phyloP scores from a whole-genome alignment of 2,329 filamentous ascomycete species.

The Alternaria solani region DNA sequence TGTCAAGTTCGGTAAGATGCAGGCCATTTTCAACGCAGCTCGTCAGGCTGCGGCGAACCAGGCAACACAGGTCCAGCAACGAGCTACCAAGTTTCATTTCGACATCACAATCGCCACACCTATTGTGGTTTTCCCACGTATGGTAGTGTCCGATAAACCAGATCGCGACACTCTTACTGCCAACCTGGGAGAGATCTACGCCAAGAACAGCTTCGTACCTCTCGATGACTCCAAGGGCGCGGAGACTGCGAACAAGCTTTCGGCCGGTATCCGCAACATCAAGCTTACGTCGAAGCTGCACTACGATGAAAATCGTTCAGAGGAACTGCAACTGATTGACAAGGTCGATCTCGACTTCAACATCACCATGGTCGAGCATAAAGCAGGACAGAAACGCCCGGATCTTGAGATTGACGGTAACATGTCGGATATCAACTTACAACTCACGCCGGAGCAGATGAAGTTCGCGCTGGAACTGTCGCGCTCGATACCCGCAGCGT shows the following conservation, averaged over 20 bases:
- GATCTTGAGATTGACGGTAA: constrained; percentile 90
- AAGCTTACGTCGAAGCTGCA: constrained; percentile 89
- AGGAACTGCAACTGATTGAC: constrained; percentile 96
- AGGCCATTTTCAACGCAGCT: constrained; percentile 97
- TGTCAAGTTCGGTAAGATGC: constrained; percentile 99
- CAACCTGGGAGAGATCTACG: constrained; percentile 96
- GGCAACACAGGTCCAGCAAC: constrained; percentile 91
- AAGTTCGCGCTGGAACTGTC: constrained; percentile 89
- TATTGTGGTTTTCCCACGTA: constrained; percentile 91
- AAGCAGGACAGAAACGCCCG: constrained; percentile 76
- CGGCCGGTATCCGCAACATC: constrained; percentile 90
- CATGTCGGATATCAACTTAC: constrained; percentile 92
- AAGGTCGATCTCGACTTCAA: constrained; percentile 94
- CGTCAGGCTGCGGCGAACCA: constrained; percentile 93
- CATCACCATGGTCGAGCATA: constrained; percentile 90
- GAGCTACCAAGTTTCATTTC: constrained; percentile 88
- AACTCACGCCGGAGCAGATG: constrained; percentile 88
- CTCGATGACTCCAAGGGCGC: constrained; percentile 78
- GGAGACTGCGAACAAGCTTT: constrained; percentile 85
- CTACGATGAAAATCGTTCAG: constrained; percentile 73
- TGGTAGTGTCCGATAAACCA: constrained; percentile 72
- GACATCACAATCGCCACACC: constrained; percentile 94
- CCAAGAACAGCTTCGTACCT: constrained; percentile 88
- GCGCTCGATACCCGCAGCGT: constrained; percentile 85
- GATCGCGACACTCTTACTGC: constrained; percentile 86